Evolutionary conservation across 495 filamentous ascomycete species (phyloP), one percentile per base, ranked within the genome.

Genomic region (Penicillium odoratum): DNA sequence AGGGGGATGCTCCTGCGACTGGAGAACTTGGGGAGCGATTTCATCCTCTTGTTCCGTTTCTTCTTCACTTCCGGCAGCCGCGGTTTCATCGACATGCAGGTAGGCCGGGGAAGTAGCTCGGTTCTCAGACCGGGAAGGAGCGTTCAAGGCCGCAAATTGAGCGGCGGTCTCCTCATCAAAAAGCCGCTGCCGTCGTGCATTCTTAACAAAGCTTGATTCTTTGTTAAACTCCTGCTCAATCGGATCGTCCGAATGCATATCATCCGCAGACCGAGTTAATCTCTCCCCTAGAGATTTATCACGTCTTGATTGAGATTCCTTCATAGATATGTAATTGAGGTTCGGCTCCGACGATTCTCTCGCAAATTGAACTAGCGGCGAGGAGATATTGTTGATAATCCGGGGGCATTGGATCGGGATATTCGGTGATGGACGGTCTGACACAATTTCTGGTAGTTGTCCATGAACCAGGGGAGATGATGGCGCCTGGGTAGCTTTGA

Each of bases 391-490:
- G n/a, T 64, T 69, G 51, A 66, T 60, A 34, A 78, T 58, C 6
- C 72, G 72, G 9, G 67, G 70, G 15, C 69, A 65, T 50, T 81
- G 78, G 10, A 80, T 73, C 25, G 72, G 73, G 26, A 81, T 62
- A 59, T 80, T 77, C n/a, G 80, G 80, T 2, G 80, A 83, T 9
- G 80, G 80, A 28, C 79, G 76, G 43, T 80, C 78, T 10, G 79
- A 81, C 48, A 74, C 40, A 7, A 69, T 61, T 45, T 80, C 80
- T 7, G 73, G 68, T 3, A 73, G 69, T 4, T 69, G 62, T 8
- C 62, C 55, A 59, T 76, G 72, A 10, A 74, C 68, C 29, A 82
- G 60, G 3, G 80, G 80, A 11, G 80, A 82, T 3, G 79, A 80
- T n/a, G 76, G 71, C n/a, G 75, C 79, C 54, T 82, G 80, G 0